These are phyloP conservation scores for Trichoderma sp. DNA, from an alignment of 2,329 filamentous ascomycete genomes.

Conservation along the genomic window DNA sequence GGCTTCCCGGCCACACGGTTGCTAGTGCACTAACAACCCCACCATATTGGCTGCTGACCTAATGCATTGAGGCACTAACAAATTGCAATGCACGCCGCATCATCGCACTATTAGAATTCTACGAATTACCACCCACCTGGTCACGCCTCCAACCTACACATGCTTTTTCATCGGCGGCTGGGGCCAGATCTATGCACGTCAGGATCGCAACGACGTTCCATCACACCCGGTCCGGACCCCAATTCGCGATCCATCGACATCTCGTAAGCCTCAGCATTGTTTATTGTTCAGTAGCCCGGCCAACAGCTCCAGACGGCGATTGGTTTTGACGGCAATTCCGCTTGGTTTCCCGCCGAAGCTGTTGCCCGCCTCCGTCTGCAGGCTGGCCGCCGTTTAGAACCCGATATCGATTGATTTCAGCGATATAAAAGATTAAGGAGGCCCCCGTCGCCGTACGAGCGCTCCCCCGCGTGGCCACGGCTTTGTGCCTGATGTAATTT, in stretches of 20 bases:
- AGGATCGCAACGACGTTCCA: constrained; percentile 15
- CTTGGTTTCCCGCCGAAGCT: constrained; percentile 13
- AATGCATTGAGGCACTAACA: constrained; percentile 20
- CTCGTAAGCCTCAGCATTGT: constrained; percentile 11
- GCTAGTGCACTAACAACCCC: constrained; percentile 17
- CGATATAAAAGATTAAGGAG: background rate
- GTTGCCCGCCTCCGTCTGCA: background rate
- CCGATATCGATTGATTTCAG: background rate
- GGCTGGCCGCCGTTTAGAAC: background rate
- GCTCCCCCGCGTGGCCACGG: background rate
- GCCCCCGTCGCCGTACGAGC: background rate
- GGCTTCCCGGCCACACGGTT: constrained; percentile 5
- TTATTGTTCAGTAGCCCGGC: constrained; percentile 8
- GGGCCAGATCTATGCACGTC: background rate
- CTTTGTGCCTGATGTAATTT: constrained; percentile 16
- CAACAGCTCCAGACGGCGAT: constrained; percentile 8
- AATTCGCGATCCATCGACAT: constrained; percentile 9
- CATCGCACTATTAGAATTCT: constrained; percentile 18
- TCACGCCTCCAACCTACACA: constrained; percentile 19
- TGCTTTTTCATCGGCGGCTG: constrained; percentile 6
- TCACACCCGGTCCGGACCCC: background rate
- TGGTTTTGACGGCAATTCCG: constrained; percentile 10
- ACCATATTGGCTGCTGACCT: constrained; percentile 16
- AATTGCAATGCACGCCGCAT: constrained; percentile 17
- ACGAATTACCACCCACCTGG: constrained; percentile 17